Conservation (phyloP, 1,284 basidiomycete species). For the Ganoderma meredithae region DNA sequence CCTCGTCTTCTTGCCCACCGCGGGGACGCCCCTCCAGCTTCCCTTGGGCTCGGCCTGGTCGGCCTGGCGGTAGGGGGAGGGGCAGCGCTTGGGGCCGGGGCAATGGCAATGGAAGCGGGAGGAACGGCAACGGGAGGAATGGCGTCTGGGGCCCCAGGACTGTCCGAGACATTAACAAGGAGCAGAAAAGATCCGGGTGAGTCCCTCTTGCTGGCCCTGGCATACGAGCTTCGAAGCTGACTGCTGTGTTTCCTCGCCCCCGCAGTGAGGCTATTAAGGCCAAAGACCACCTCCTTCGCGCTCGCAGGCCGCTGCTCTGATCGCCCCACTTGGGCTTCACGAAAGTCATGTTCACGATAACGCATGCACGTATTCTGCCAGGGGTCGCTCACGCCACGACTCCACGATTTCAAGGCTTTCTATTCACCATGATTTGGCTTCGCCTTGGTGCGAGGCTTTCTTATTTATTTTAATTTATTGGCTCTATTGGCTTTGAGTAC, state of each 20-base stretch:
- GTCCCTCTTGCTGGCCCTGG: not conserved
- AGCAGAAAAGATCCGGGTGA: not conserved
- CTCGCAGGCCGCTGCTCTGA: constrained; percentile 4
- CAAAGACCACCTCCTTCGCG: constrained; percentile 3
- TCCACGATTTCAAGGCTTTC: not conserved
- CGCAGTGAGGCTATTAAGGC: not conserved
- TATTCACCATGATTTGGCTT: not conserved
- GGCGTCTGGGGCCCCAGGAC: not conserved
- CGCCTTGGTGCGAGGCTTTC: not conserved
- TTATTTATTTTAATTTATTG: not conserved
- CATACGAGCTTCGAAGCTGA: not conserved
- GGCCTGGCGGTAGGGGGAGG: not conserved
- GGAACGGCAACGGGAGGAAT: not conserved
- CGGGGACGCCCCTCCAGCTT: not conserved
- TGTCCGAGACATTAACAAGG: not conserved
- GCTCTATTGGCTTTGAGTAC: not conserved
- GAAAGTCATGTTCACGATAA: not conserved
- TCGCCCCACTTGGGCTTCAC: not conserved
- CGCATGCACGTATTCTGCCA: not conserved
- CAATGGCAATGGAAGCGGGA: not conserved
- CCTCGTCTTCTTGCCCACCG: not conserved
- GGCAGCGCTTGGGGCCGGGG: not conserved
- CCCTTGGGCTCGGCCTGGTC: not conserved
- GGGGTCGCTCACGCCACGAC: not conserved
- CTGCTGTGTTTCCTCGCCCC: not conserved